Percentiles rank a stretch among this genome's conserved stretches.
Conservation (phyloP, 345 rosid genomes). For the Eucalyptus polybractea region DNA sequence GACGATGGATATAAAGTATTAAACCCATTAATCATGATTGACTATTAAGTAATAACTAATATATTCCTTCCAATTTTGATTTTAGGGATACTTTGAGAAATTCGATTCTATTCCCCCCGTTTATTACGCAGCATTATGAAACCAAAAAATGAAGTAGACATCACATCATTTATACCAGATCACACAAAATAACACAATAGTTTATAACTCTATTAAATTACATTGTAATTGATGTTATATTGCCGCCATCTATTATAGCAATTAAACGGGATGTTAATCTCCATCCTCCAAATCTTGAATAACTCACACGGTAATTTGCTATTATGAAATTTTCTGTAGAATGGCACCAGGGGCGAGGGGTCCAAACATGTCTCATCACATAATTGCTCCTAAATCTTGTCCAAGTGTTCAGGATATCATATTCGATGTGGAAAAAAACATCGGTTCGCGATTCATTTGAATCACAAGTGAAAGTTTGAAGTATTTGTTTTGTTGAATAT, state of each 20-base stretch:
- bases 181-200: background rate
- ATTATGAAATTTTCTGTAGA: no score
- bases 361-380: background rate
- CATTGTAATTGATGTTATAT: background rate
- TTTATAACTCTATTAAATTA: no score
- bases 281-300: background rate
- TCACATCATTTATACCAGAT: background rate
- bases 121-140: background rate
- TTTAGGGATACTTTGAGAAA: no score
- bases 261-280: background rate
- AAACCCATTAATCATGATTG: no score
- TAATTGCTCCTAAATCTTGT: background rate
- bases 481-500: background rate
- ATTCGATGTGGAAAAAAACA: background rate
- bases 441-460: background rate
- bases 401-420: background rate
- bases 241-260: background rate
- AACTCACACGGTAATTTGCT: no score
- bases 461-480: background rate
- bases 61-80: no score
- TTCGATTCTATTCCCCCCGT: no score
- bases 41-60: no score
- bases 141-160: background rate
- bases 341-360: no score
- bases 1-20: no score